A percentile compares a stretch with the other conserved stretches of the same genome.
Evolutionary conservation across 768 basidiomycete genomes (phyloP).

Genomic region (Suillus lakei): DNA sequence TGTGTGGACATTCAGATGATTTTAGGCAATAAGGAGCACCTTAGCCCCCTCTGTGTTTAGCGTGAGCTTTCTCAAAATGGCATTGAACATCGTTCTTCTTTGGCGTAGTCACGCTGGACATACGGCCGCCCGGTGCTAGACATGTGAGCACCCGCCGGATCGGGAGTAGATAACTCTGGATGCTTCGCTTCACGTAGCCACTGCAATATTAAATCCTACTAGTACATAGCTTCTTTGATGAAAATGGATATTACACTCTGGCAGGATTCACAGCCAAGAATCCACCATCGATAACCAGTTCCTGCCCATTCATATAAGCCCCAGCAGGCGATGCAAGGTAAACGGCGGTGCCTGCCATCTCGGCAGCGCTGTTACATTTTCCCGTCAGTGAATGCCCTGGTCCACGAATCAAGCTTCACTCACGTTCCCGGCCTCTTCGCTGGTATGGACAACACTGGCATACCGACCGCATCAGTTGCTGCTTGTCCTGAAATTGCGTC

Average conservation of each 20-base stretch:
- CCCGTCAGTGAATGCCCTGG: slow-evolving; percentile 9
- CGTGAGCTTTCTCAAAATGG: neutral
- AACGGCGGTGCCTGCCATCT: slow-evolving; percentile 79
- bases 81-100: neutral
- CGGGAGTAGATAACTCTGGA: neutral
- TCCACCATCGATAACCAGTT: slow-evolving; percentile 79
- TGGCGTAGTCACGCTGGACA: neutral
- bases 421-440: slow-evolving; percentile 68
- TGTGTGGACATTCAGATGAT: slow-evolving; percentile 18
- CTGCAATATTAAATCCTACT: neutral
- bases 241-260: slow-evolving; percentile 31
- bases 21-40: neutral
- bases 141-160: neutral
- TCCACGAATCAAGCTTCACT: slow-evolving; percentile 32
- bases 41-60: neutral
- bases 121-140: neutral
- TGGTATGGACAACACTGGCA: slow-evolving; percentile 65
- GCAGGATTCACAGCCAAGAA: slow-evolving; percentile 76
- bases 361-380: slow-evolving; percentile 53
- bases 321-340: slow-evolving; percentile 78
- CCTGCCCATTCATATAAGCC: slow-evolving; percentile 78
- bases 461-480: slow-evolving; percentile 57
- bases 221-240: neutral
- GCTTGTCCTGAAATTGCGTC: slow-evolving; percentile 50
- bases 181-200: neutral